Conservation (phyloP, 2,329 filamentous ascomycete genomes). For the Ophiocordyceps unilateralis region DNA sequence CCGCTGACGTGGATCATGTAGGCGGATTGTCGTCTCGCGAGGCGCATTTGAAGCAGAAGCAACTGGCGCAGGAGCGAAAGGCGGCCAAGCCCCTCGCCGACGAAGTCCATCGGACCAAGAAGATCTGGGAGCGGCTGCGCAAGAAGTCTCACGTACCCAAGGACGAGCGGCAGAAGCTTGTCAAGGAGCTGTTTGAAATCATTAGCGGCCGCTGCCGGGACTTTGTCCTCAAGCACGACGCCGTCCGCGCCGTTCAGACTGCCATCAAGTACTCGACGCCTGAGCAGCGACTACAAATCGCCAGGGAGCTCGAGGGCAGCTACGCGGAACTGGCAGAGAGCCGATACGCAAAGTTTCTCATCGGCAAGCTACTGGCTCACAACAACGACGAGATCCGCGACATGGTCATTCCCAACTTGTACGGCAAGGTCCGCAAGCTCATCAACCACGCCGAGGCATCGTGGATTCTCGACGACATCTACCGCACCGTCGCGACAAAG, state of each 20-base stretch:
- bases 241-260: constrained; percentile 89
- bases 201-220: constrained; percentile 84
- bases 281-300: constrained; percentile 74
- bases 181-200: constrained; percentile 79
- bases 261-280: constrained; percentile 88
- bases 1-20: neutral
- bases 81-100: constrained; percentile 87
- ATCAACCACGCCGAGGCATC: constrained; percentile 94
- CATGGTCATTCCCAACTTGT: constrained; percentile 85
- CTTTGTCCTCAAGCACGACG: constrained; percentile 96
- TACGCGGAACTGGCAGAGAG: constrained; percentile 80
- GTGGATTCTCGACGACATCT: constrained; percentile 96
- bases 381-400: constrained; percentile 76
- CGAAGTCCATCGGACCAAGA: constrained; percentile 75
- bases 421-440: constrained; percentile 76
- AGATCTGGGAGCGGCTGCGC: constrained; percentile 88
- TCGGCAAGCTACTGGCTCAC: constrained; percentile 89
- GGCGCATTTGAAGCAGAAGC: constrained; percentile 85
- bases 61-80: constrained; percentile 73
- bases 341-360: constrained; percentile 92
- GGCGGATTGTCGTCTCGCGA: constrained; percentile 47
- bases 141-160: constrained; percentile 84
- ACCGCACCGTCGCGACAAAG: constrained; percentile 70
- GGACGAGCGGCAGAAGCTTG: constrained; percentile 73
- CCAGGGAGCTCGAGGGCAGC: constrained; percentile 67